Evolutionary conservation across 805 yeast genomes (phyloP).

Genomic region (Saturnispora gosingensis): DNA sequence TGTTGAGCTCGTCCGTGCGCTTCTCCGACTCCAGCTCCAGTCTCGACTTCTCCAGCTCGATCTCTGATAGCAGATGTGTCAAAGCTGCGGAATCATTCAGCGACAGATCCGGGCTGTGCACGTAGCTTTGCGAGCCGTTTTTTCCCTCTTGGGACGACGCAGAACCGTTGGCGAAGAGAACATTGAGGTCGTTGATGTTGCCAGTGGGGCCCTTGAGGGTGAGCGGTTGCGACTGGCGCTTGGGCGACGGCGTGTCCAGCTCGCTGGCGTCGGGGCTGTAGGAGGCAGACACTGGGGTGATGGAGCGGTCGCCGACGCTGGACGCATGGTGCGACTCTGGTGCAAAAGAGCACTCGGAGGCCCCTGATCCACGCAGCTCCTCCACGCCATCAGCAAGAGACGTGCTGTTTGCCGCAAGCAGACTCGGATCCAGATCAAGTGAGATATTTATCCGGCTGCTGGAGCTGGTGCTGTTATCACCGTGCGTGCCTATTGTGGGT

Average conservation of each 20-base stretch:
- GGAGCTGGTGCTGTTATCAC: neutral
- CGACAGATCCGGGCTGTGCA: constrained; percentile 16
- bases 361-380: neutral
- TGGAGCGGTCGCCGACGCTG: neutral
- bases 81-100: constrained; percentile 15
- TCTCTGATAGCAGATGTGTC: constrained; percentile 16
- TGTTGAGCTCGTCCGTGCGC: constrained; percentile 11
- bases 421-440: neutral
- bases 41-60: constrained; percentile 16
- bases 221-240: neutral
- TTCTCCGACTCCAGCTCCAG: constrained; percentile 20
- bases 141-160: constrained; percentile 1
- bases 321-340: neutral
- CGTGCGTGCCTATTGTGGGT: neutral
- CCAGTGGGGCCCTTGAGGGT: constrained; percentile 3
- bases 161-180: neutral
- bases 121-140: neutral
- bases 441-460: neutral
- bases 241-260: constrained; percentile 4
- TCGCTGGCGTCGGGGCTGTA: constrained; percentile 1
- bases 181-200: neutral
- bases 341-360: neutral
- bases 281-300: neutral
- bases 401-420: constrained; percentile 3
- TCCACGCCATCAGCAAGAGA: neutral